Evolutionary conservation across 805 yeast genomes (phyloP).

Genomic region (Cyberlindnera japonica): DNA sequence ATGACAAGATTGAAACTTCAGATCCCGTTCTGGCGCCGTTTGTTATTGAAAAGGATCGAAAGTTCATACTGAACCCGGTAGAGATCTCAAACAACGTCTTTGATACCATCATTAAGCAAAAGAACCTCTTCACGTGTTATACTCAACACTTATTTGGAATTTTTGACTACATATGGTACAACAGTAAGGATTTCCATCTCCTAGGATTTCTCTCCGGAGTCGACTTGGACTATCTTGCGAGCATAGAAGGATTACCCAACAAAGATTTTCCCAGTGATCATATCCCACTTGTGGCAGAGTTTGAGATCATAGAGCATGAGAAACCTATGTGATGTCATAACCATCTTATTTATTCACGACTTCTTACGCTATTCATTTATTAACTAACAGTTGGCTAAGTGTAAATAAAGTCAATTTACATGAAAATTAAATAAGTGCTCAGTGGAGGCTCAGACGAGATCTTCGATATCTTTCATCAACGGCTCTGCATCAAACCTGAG

Average conservation of each 20-base stretch:
- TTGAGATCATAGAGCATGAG: conserved; percentile 14
- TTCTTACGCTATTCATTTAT: neutral
- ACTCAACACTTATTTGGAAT: conserved; percentile 48
- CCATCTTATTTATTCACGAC: conserved; percentile 10
- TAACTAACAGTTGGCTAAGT: neutral
- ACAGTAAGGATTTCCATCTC: conserved; percentile 36
- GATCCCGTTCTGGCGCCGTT: conserved; percentile 26
- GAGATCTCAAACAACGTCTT: conserved; percentile 28
- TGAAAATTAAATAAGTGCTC: neutral
- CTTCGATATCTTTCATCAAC: conserved; percentile 35
- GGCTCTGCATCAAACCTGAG: conserved; percentile 42
- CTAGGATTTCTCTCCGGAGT: conserved; percentile 51
- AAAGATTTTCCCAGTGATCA: conserved; percentile 47
- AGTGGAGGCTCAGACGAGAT: conserved; percentile 18
- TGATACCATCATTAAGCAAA: conserved; percentile 23
- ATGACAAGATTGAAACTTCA: conserved; percentile 29
- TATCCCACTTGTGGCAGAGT: conserved; percentile 26
- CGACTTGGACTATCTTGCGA: conserved; percentile 31
- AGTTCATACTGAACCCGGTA: conserved; percentile 30
- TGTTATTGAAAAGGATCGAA: conserved; percentile 19
- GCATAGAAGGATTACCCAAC: conserved; percentile 49
- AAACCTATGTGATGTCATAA: neutral
- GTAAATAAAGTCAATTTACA: neutral
- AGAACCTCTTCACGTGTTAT: conserved; percentile 38
- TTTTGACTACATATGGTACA: conserved; percentile 58